Evolutionary conservation across 2,329 filamentous ascomycete genomes (phyloP), one percentile per base, ranked within the genome.

Genomic region (Fusarium subglutinans): DNA sequence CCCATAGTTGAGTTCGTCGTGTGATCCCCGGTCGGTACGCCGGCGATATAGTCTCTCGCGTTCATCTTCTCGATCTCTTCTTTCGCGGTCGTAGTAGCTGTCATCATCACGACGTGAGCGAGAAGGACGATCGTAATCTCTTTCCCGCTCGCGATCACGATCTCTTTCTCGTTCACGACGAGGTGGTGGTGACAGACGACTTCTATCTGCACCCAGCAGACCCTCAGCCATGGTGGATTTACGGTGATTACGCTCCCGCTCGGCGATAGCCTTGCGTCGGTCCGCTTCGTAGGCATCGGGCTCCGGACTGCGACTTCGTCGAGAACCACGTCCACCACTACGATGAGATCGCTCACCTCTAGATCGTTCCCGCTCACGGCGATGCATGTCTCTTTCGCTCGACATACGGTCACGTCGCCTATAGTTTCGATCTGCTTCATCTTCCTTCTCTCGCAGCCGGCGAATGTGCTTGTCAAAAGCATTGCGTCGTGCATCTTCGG

Each of bases 271-370:
- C 82, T 96, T 96, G 79, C 95, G 93, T 75, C 96, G 91, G 81
- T 99, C 96, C 69, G 95, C 96, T 83, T 98, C 96, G 82, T 99
- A 99, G 26, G 94, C 90, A 84, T 99, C 95, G 66, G 90, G 90
- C 82, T 98, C 96, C n/a, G 95, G 95, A 77, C 93, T 95, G 78
- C 95, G 94, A 80, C 94, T 97, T 77, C 90, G 90, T 77, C 94
- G 87, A 76, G 84, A 83, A 79, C 86, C 83, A 78, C 89, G 89
- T 75, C 84, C 86, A 76, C 86, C 85, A 79, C 85, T 85, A 75
- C 90, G 89, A 82, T 91, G 89, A 83, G 88, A 87, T 84, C 89
- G 87, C 83, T 92, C 90, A 86, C 89, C 88, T 83, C 87, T 85
- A 58, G 85, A 86, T 75, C 85, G 81, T 47, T 89, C 90, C 79